phyloP scores from a whole-genome alignment of 192 early-diverging fungal species.

The Linnemannia hyalina region DNA sequence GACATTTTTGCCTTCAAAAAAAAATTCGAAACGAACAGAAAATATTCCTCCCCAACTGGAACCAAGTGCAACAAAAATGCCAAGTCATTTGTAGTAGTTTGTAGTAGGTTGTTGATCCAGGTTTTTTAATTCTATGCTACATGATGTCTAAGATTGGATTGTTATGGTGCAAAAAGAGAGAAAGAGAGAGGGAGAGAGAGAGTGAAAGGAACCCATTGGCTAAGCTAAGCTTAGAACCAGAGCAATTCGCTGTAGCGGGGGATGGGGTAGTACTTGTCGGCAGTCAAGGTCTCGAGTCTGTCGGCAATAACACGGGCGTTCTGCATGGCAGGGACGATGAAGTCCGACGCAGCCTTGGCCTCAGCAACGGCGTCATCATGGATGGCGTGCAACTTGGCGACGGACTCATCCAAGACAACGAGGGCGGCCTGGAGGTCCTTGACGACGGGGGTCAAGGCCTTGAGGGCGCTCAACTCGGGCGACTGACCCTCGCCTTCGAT shows the following conservation, averaged over 20 bases:
- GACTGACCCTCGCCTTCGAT: slow-evolving; percentile 58
- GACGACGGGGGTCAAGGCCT: slow-evolving; percentile 74
- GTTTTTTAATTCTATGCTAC: not conserved
- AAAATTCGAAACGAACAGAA: too few species aligned
- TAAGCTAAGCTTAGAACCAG: slow-evolving; percentile 37
- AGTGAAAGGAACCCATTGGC: too few species aligned
- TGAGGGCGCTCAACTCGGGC: slow-evolving; percentile 82
- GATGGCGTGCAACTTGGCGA: slow-evolving; percentile 71
- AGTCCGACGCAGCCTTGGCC: slow-evolving; percentile 72
- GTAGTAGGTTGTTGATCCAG: too few species aligned
- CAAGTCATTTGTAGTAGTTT: not conserved
- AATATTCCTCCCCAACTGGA: too few species aligned
- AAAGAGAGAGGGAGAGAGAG: not conserved
- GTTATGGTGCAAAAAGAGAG: not conserved
- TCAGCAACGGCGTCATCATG: slow-evolving; percentile 70
- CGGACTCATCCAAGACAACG: slow-evolving; percentile 66
- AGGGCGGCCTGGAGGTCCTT: slow-evolving; percentile 66
- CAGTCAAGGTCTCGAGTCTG: slow-evolving; percentile 81
- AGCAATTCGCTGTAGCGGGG: slow-evolving; percentile 98
- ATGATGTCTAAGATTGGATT: not conserved
- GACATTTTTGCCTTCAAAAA: too few species aligned
- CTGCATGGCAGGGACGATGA: slow-evolving; percentile 81
- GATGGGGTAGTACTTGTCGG: slow-evolving; percentile 96
- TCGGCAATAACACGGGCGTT: slow-evolving; percentile 78
- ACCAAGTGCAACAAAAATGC: too few species aligned